Evolutionary conservation across 2,329 filamentous ascomycete species (phyloP), one percentile per base, ranked within the genome.

Genomic region (Monilinia polystroma): DNA sequence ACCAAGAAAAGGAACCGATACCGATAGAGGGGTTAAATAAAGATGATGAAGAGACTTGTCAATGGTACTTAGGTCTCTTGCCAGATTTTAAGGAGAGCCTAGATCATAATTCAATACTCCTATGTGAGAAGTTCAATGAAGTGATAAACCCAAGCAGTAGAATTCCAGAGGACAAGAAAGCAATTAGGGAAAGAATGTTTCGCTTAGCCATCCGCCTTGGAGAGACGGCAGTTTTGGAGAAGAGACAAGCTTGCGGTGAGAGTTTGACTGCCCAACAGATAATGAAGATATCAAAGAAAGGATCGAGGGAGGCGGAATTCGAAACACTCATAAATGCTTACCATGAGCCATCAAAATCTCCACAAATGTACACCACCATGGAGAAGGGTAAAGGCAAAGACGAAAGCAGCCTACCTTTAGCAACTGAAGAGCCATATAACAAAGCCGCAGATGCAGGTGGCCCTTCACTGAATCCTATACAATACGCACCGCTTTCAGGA

Each of bases 261-360:
- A 1, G 0, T 12, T 59, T 59, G 12, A 0, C 3, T 7, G 6
- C 6, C 11, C 0, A 23, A 1, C 29, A 23, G 26, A 16, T 0
- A 6, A 18, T 11, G 12, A 29, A n/a, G 20, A 35, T 59, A 14
- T 3, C 6, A 29, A 59, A 18, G 29, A 59, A 59, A 14, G 1
- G 3, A 32, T 20, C 6, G 4, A 47, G 14, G 14, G 43, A 49
- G 12, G 6, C 12, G 12, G 43, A 35, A n/a, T 49, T 59, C 2
- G 43, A 35, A 49, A 20, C 3, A 59, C 29, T 23, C 2, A 12
- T 59, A 4, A 35, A 49, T 49, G 43, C 12, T 23, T 59, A 49
- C 20, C 11, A 56, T 4, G n/a, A n/a, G 12, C 2, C 41, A 16
- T 43, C 41, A 43, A 5, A 35, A 35, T 35, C 32, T 35, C 32